Evolutionary conservation across 805 yeast genomes (phyloP).

Genomic region (Yamadazyma takamatsuzukensis): DNA sequence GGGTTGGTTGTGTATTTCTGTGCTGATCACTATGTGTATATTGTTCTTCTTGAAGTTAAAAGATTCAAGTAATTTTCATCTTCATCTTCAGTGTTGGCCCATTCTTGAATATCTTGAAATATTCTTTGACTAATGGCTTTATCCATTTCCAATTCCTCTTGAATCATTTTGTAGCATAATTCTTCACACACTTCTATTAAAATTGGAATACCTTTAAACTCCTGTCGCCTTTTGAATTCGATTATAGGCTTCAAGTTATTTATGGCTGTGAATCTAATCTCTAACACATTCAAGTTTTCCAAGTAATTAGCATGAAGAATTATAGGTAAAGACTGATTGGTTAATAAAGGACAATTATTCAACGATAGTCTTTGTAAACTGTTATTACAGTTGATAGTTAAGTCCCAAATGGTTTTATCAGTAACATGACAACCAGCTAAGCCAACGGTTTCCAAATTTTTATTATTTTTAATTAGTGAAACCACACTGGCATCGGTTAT

Average conservation of each 20-base stretch:
- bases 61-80: conserved; percentile 7
- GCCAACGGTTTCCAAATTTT: conserved; percentile 64
- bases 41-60: background rate
- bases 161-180: conserved; percentile 54
- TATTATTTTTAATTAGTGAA: conserved; percentile 53
- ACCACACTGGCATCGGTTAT: conserved; percentile 70
- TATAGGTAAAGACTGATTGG: conserved; percentile 57
- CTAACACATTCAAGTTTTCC: conserved; percentile 66
- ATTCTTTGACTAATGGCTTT: conserved; percentile 52
- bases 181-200: conserved; percentile 78
- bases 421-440: conserved; percentile 83
- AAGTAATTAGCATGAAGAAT: conserved; percentile 45
- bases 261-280: conserved; percentile 63
- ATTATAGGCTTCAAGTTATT: conserved; percentile 62
- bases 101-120: conserved; percentile 58
- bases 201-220: conserved; percentile 43
- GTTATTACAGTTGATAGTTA: conserved; percentile 51
- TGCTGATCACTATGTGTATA: background rate
- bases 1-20: no score
- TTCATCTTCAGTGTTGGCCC: conserved; percentile 54
- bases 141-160: conserved; percentile 59
- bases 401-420: conserved; percentile 77
- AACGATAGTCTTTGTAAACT: conserved; percentile 64
- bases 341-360: conserved; percentile 63
- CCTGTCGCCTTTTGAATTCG: conserved; percentile 58